These are phyloP conservation scores for Ceratobasidium papillatum DNA, from an alignment of 1,284 basidiomycete species.

Conservation along the genomic window DNA sequence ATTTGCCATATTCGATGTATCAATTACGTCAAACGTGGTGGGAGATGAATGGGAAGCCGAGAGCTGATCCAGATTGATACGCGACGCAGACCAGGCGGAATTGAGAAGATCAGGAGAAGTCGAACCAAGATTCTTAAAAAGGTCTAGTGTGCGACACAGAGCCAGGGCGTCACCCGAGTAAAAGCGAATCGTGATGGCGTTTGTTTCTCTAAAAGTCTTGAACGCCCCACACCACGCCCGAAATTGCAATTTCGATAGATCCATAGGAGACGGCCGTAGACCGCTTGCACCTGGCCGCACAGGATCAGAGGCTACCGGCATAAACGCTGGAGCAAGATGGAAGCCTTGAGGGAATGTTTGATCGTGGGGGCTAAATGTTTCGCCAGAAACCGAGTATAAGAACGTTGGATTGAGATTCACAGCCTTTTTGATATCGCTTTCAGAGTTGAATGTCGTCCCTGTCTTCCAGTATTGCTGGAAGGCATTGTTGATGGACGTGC, in stretches of 20 bases:
- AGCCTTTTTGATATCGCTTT: background rate
- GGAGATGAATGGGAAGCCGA: background rate
- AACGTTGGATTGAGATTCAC: conserved; percentile 8
- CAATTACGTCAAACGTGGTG: conserved; percentile 8
- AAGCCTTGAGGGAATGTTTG: conserved; percentile 17
- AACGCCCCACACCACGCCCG: conserved; percentile 5
- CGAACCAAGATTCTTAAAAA: background rate
- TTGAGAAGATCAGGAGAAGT: background rate
- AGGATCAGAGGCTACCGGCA: background rate
- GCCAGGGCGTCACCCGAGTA: conserved; percentile 16
- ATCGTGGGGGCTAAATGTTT: conserved; percentile 7
- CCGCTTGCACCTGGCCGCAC: background rate
- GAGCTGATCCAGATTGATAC: conserved; percentile 4
- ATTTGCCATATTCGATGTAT: conserved; percentile 25
- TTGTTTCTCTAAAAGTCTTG: background rate
- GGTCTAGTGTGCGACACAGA: conserved; percentile 5
- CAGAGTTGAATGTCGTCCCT: conserved; percentile 5
- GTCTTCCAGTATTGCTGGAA: conserved; percentile 27
- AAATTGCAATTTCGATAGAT: conserved; percentile 1
- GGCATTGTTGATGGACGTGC: background rate
- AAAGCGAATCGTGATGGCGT: conserved; percentile 8
- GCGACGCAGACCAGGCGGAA: conserved; percentile 6
- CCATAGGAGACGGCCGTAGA: background rate
- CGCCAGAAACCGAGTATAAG: conserved; percentile 14
- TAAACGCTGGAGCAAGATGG: background rate